Base-by-base conservation (phyloP, 148 eudicot species). In the Vaccinium myrtillus region DNA sequence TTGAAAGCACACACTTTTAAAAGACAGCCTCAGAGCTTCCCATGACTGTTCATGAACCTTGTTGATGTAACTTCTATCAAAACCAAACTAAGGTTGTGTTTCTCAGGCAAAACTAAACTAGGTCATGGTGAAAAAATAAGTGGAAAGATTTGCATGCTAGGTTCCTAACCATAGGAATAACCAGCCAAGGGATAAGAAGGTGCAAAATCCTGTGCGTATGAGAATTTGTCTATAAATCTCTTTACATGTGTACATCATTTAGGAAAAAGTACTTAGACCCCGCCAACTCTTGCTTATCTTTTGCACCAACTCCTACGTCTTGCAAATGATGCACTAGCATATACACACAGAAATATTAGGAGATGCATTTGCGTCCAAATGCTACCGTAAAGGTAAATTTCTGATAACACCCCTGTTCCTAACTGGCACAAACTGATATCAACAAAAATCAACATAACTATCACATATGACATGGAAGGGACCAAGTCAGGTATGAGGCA, bases 11-110 rank as follows among this genome's bases (percentile, higher is more conserved):
- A 43, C 54, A 21, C 78, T 21, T 43, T 43, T 46, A 75, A 12
- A 43, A 43, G 54, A 21, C 53, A 46, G 30, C 75, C 43, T 43
- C 78, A 75, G 50, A 19, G 27, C 78, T 75, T 75, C 78, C 78
- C 2, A 9, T 21, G 23, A 46, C 50, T 55, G 7, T 46, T 75
- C 53, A 9, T 43, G 23, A 46, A 43, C 51, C 78, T 75, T 75
- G 30, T 46, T 7, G 48, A 43, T 48, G 77, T 74, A 16, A n/a
- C n/a, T 32, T 15, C 4, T 73, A 32, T 36, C 70, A 53, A 27
- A 43, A 10, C 21, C 54, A 75, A 46, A 15, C 78, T 25, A 2
- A 75, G 14, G 30, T 27, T 27, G 30, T 27, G 30, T 27, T 27
- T 73, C 48, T 19, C 27, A 75, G 19, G 78, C 73, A 75, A 46